Base-by-base conservation (phyloP, 139 green algal species). In the Picochlorum sp. region DNA sequence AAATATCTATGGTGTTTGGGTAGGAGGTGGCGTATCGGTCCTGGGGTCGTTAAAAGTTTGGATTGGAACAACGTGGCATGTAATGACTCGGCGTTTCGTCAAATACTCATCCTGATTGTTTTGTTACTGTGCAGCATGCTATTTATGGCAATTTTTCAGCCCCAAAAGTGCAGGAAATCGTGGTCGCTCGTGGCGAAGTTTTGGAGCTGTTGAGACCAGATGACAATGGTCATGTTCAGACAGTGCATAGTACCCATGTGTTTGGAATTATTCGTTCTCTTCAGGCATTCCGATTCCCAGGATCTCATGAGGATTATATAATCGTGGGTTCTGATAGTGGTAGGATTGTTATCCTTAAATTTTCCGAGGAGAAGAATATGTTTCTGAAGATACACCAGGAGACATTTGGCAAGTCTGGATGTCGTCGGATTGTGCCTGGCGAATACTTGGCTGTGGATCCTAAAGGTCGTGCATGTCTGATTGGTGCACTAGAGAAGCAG, bases 301-400 rank as follows among this genome's bases (percentile, higher is more conserved):
- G 92, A n/a, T 76, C 74, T 21, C 63, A 78, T 41, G 80, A 80
- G 45, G 94, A 99, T 64, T 89, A 97, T 65, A 58, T 99, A 21
- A 74, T 96, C 8, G 61, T 95, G 9, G 94, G 91, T 18, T 94
- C 85, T 11, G 94, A 99, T 69, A 90, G 80, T 1, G 94, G 94
- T 0, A 78, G 94, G 34, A 89, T 99, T 56, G 90, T 98, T 18
- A 91, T 99, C 24, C 74, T 99, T 13, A 80, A 96, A 69, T 98
- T 85, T 62, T 82, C 86, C 65, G 86, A 87, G 65, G 85, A 91
- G 3, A 92, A 87, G 59, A 90, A 86, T 59, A 20, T 45, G 9
- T 98, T 96, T 66, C 75, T 87, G 14, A 96, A 96, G 74, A 73
- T 89, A 23, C 92, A 98, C 72, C 88, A 97, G 74, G 94, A 99